Conservation (phyloP, 163 green algal genomes). For the Botryococcus braunii region DNA sequence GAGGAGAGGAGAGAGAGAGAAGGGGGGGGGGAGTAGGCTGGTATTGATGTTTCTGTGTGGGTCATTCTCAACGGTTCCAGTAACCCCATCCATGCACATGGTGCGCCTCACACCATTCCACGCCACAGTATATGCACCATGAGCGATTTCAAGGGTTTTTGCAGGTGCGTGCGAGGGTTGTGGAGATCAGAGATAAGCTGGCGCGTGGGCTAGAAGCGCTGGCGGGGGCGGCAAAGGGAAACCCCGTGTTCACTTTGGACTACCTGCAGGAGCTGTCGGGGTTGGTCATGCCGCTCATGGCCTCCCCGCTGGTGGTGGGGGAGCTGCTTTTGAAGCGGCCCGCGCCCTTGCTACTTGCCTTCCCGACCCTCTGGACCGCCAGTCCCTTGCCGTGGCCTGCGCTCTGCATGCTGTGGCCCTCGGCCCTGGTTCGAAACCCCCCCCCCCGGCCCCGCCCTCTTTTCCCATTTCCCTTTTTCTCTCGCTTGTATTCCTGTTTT, state of each 20-base stretch:
- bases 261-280: constrained; percentile 36
- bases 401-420: constrained; percentile 29
- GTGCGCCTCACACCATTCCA: no score
- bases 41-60: no score
- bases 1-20: background rate
- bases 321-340: constrained; percentile 52
- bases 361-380: constrained; percentile 35
- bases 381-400: constrained; percentile 36
- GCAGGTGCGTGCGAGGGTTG: constrained; percentile 46
- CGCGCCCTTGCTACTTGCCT: constrained; percentile 54
- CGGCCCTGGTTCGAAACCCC: constrained; percentile 28
- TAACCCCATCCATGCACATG: no score
- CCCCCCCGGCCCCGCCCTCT: no score
- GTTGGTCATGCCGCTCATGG: constrained; percentile 45
- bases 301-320: constrained; percentile 53
- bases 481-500: no score
- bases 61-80: no score
- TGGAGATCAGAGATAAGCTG: constrained; percentile 35
- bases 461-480: no score
- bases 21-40: no score
- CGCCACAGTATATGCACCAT: no score
- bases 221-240: constrained; percentile 32
- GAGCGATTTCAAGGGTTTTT: background rate
- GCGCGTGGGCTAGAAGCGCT: constrained; percentile 47
- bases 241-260: constrained; percentile 33